A percentile compares a stretch with the other conserved stretches of the same genome.
Conservation (phyloP, 2,329 filamentous ascomycete species). For the Ceratocystis cacaofunesta region DNA sequence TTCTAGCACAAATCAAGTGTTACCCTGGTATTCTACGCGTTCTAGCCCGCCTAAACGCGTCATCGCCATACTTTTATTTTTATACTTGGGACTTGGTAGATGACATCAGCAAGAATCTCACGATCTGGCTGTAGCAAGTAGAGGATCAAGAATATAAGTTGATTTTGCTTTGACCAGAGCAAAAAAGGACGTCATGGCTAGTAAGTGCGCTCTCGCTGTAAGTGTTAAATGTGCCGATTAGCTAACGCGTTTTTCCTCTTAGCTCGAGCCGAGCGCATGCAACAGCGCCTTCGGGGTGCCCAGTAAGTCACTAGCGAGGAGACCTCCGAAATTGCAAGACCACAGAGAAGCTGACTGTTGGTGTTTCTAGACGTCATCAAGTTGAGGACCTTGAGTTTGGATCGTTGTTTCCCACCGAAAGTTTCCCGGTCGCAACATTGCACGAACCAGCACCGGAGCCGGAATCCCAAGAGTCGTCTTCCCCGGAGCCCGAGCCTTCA, state of each 20-base stretch:
- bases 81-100: not conserved
- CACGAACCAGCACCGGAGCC: not conserved
- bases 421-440: conserved; percentile 1
- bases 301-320: conserved; percentile 31
- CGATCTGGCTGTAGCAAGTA: not conserved
- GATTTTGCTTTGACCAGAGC: not conserved
- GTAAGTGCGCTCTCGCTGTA: conserved; percentile 3
- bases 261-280: conserved; percentile 48
- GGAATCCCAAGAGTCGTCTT: conserved; percentile 4
- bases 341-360: conserved; percentile 14
- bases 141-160: not conserved
- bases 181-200: conserved; percentile 10
- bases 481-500: not conserved
- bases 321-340: conserved; percentile 3
- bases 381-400: conserved; percentile 45
- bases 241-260: not conserved
- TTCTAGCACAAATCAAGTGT: conserved; percentile 4
- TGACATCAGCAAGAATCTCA: conserved; percentile 4
- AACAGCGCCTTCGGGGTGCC: conserved; percentile 49
- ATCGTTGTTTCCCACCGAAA: conserved; percentile 13
- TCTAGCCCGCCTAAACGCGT: conserved; percentile 1
- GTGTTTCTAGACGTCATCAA: conserved; percentile 33
- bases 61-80: conserved; percentile 5
- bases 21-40: conserved; percentile 10
- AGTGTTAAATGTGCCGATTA: not conserved